Conservation (phyloP, 192 early-diverging fungal species). For the Coemansia sp. region DNA sequence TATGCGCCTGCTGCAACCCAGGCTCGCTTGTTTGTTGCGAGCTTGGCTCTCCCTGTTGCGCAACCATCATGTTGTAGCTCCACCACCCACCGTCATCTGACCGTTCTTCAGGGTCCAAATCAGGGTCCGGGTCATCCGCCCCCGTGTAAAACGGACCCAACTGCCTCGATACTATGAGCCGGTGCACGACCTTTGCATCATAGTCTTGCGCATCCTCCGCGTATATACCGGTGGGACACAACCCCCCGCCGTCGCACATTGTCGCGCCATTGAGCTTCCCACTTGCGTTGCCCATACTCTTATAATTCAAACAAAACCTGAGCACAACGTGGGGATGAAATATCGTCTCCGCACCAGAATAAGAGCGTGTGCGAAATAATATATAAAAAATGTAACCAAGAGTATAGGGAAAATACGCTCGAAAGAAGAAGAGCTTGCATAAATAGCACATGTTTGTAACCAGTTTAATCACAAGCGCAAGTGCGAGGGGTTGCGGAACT, state of each 20-base stretch:
- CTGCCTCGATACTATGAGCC: constrained; percentile 70
- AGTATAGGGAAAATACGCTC: no score
- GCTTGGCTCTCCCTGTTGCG: constrained; percentile 16
- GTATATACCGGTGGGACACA: constrained; percentile 72
- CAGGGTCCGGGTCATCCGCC: constrained; percentile 60
- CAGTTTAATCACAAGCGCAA: no score
- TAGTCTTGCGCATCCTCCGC: constrained; percentile 70
- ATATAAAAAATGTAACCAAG: no score
- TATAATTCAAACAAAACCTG: background rate
- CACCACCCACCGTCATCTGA: constrained; percentile 42
- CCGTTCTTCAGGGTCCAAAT: background rate
- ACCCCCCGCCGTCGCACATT: constrained; percentile 62
- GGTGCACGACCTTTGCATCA: constrained; percentile 67
- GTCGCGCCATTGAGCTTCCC: constrained; percentile 41
- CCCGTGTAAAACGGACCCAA: constrained; percentile 90
- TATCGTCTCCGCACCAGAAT: no score
- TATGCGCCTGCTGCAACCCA: no score
- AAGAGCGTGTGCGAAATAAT: no score
- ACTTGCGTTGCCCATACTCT: constrained; percentile 47
- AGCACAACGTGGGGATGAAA: no score
- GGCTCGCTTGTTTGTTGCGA: no score
- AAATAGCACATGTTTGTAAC: no score
- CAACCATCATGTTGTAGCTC: constrained; percentile 55
- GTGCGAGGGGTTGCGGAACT: background rate
- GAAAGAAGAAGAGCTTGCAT: no score